phyloP scores from a whole-genome alignment of 192 early-diverging fungal genomes.

The Coemansia reversa region DNA sequence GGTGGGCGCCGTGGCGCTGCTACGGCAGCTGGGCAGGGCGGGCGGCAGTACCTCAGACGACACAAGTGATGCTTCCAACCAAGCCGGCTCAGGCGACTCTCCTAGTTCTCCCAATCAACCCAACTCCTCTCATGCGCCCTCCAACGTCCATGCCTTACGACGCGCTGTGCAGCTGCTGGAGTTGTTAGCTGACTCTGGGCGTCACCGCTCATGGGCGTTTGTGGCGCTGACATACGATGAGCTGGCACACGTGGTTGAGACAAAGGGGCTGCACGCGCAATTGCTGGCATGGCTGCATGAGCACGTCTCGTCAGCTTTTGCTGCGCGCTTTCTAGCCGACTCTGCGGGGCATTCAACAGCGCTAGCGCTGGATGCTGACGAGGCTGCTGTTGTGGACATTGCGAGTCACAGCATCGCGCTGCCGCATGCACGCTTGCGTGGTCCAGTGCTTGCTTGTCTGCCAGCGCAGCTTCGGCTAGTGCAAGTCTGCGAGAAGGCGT shows the following conservation, averaged over 20 bases:
- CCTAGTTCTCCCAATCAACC: background rate
- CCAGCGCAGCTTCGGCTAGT: slow-evolving; percentile 69
- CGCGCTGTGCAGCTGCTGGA: slow-evolving; percentile 60
- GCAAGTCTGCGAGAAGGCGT: slow-evolving; percentile 67
- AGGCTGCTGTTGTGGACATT: slow-evolving; percentile 36
- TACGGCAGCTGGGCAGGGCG: slow-evolving; percentile 58
- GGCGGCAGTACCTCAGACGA: slow-evolving; percentile 13
- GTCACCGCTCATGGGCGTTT: slow-evolving; percentile 60
- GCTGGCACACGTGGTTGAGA: slow-evolving; percentile 63
- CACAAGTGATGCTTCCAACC: too few species aligned
- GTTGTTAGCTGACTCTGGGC: slow-evolving; percentile 54
- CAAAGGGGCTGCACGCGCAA: slow-evolving; percentile 53
- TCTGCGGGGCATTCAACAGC: slow-evolving; percentile 7
- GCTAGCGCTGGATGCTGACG: slow-evolving; percentile 38
- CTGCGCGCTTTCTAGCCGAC: slow-evolving; percentile 59
- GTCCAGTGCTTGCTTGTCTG: slow-evolving; percentile 55
- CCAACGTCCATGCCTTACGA: slow-evolving; percentile 46
- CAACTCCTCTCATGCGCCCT: slow-evolving; percentile 6
- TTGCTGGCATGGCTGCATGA: slow-evolving; percentile 69
- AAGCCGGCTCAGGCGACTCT: background rate
- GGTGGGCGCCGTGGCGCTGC: slow-evolving; percentile 65
- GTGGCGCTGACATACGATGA: slow-evolving; percentile 71
- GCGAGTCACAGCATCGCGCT: slow-evolving; percentile 26
- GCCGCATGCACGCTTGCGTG: slow-evolving; percentile 21
- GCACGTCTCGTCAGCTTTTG: slow-evolving; percentile 61